These are phyloP conservation scores for Sporothrix luriei DNA, from an alignment of 2,329 filamentous ascomycete species.

Conservation along the genomic window DNA sequence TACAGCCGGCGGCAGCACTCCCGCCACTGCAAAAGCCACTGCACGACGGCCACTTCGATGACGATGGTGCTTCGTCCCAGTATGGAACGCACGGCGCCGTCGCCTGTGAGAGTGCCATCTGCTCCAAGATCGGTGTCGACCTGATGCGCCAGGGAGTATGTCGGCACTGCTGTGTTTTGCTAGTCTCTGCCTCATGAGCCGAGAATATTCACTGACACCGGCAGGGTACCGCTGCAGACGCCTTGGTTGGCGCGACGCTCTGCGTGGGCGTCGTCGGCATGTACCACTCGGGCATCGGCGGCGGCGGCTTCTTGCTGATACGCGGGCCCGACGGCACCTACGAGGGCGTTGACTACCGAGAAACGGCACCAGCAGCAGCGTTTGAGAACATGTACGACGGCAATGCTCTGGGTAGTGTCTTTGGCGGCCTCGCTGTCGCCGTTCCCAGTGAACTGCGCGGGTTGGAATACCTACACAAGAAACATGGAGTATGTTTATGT, in stretches of 20 bases:
- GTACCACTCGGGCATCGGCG: constrained; percentile 82
- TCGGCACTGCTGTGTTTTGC: neutral
- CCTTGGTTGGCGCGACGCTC: constrained; percentile 71
- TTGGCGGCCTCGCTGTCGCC: constrained; percentile 71
- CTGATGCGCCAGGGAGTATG: constrained; percentile 57
- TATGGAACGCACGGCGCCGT: constrained; percentile 58
- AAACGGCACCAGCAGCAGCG: constrained; percentile 80
- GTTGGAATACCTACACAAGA: constrained; percentile 73
- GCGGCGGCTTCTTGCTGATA: constrained; percentile 87
- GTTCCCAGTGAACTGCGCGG: constrained; percentile 78
- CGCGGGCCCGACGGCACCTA: constrained; percentile 72
- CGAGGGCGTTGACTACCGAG: constrained; percentile 87
- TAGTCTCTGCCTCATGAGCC: neutral
- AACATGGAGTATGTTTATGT: constrained; percentile 60
- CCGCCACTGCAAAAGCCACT: constrained; percentile 32
- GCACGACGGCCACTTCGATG: neutral
- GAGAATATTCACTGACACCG: neutral
- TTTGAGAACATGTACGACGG: constrained; percentile 82
- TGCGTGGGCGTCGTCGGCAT: constrained; percentile 76
- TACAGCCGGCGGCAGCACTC: constrained; percentile 6
- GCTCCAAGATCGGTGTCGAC: constrained; percentile 68
- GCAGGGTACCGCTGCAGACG: constrained; percentile 75
- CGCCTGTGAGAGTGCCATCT: constrained; percentile 69
- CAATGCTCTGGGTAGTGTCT: constrained; percentile 66
- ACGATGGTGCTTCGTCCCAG: neutral